A percentile compares a stretch with the other conserved stretches of the same genome.
These are phyloP conservation scores for Candida schatavii DNA, from an alignment of 805 yeast genomes.

Conservation along the genomic window DNA sequence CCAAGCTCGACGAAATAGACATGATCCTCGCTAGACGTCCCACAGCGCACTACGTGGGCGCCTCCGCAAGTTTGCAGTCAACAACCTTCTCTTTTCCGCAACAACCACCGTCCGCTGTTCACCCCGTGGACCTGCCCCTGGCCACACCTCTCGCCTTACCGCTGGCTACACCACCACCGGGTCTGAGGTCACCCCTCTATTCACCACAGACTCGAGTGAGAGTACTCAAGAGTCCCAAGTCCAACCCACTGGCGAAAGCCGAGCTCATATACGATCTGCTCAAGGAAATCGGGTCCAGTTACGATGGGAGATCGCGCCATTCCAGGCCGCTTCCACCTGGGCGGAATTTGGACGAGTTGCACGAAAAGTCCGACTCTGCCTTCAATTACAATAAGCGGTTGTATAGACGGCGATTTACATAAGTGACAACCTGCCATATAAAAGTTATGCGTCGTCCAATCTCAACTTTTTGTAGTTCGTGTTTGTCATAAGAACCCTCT, in stretches of 20 bases:
- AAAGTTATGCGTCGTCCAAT: background rate
- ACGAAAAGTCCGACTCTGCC: background rate
- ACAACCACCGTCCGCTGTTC: too few species aligned
- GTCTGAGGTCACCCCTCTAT: too few species aligned
- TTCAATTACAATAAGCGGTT: conserved; percentile 1
- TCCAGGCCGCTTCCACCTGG: conserved; percentile 1
- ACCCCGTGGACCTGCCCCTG: too few species aligned
- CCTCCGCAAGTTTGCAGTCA: too few species aligned
- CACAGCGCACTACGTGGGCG: too few species aligned
- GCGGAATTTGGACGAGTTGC: background rate
- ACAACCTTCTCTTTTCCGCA: too few species aligned
- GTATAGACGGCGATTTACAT: background rate
- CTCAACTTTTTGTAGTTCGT: conserved; percentile 10
- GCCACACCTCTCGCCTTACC: too few species aligned
- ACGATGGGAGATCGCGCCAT: background rate
- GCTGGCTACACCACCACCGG: too few species aligned
- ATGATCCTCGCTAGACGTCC: too few species aligned
- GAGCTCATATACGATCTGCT: conserved; percentile 1
- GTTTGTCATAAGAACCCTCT: conserved; percentile 22
- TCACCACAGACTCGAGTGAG: background rate
- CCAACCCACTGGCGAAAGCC: background rate
- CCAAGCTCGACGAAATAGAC: too few species aligned
- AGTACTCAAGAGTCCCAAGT: background rate
- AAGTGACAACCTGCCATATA: background rate
- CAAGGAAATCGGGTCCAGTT: background rate